Evolutionary conservation across 2,329 filamentous ascomycete species (phyloP).

Genomic region (Hymenoscyphus infarciens): DNA sequence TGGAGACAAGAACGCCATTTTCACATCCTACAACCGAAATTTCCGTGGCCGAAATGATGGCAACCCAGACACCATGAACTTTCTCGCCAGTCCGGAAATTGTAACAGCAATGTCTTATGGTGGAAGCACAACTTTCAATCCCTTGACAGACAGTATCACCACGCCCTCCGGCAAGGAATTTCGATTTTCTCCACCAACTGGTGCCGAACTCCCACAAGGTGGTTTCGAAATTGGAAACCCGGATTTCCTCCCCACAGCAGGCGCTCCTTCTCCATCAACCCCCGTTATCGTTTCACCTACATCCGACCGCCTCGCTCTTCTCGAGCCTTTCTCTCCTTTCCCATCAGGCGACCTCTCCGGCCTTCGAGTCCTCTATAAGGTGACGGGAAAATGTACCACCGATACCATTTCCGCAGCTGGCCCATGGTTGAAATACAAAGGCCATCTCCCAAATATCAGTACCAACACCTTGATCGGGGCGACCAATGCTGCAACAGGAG

Average conservation of each 20-base stretch:
- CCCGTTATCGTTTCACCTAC: constrained; percentile 76
- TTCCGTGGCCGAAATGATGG: constrained; percentile 97
- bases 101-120: constrained; percentile 96
- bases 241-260: constrained; percentile 68
- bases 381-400: constrained; percentile 96
- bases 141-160: constrained; percentile 78
- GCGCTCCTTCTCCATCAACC: constrained; percentile 65
- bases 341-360: constrained; percentile 69
- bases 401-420: constrained; percentile 97
- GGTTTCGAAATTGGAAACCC: constrained; percentile 77
- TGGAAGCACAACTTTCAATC: constrained; percentile 92
- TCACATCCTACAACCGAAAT: constrained; percentile 98
- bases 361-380: constrained; percentile 88
- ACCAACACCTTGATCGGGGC: constrained; percentile 97
- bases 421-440: constrained; percentile 99
- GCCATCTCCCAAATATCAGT: constrained; percentile 94
- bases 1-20: constrained; percentile 87
- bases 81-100: constrained; percentile 92
- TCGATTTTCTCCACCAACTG: constrained; percentile 77
- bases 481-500: constrained; percentile 84
- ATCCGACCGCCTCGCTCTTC: constrained; percentile 84
- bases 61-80: constrained; percentile 97
- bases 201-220: constrained; percentile 57
- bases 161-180: constrained; percentile 80
- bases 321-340: constrained; percentile 88